A percentile compares a stretch with the other conserved stretches of the same genome.
phyloP scores from a whole-genome alignment of 257 asterid genomes.

The Solanum sejunctum region DNA sequence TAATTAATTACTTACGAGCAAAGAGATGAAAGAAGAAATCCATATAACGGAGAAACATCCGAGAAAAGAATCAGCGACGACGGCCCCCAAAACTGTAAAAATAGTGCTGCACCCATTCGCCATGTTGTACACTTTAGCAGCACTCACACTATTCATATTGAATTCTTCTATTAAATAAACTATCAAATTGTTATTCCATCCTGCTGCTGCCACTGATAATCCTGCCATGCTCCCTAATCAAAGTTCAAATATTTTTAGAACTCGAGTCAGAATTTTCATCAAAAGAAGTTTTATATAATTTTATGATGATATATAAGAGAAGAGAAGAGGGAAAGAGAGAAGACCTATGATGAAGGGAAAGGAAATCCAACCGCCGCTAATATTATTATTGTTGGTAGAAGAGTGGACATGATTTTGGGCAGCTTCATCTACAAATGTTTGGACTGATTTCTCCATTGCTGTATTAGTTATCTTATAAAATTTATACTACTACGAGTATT shows the following conservation, averaged over 20 bases:
- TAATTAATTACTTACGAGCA: slow-evolving; percentile 27
- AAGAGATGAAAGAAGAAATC: slow-evolving; percentile 56
- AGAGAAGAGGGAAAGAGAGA: neutral
- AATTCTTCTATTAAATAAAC: slow-evolving; percentile 71
- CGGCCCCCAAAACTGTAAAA: slow-evolving; percentile 62
- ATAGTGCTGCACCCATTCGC: slow-evolving; percentile 62
- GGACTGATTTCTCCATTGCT: neutral
- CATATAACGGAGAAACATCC: slow-evolving; percentile 77
- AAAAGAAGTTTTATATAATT: no score
- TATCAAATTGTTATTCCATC: slow-evolving; percentile 51
- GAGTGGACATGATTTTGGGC: neutral
- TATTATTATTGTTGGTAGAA: neutral
- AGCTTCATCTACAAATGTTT: neutral
- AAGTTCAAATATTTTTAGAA: neutral
- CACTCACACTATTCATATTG: slow-evolving; percentile 58
- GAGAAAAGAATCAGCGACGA: slow-evolving; percentile 55
- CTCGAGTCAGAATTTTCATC: neutral
- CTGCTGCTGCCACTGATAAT: slow-evolving; percentile 51
- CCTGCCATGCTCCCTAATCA: slow-evolving; percentile 51
- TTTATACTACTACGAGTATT: no score
- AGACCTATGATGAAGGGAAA: slow-evolving; percentile 48
- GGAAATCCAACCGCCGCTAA: slow-evolving; percentile 42
- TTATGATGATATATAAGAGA: neutral
- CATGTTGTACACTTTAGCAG: slow-evolving; percentile 60
- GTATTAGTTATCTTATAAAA: neutral